phyloP scores from a whole-genome alignment of 495 filamentous ascomycete species.

The Aspergillus sparsus region DNA sequence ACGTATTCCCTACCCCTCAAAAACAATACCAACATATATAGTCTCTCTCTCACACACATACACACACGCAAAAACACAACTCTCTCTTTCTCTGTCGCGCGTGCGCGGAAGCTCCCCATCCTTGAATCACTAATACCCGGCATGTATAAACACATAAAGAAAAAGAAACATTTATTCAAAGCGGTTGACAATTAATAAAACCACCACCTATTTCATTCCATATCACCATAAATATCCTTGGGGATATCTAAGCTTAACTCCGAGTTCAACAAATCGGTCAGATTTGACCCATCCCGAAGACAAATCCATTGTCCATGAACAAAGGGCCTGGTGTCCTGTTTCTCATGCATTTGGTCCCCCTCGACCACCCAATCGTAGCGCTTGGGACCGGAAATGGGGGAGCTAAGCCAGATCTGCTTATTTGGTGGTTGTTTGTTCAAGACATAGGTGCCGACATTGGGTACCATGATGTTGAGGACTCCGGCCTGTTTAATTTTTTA shows the following conservation, averaged over 20 bases:
- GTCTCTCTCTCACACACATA: neutral
- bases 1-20: neutral
- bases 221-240: conserved; percentile 42
- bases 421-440: conserved; percentile 98
- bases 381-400: conserved; percentile 88
- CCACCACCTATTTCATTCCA: conserved; percentile 12
- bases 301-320: conserved; percentile 75
- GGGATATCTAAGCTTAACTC: conserved; percentile 59
- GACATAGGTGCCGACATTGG: conserved; percentile 73
- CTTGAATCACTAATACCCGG: neutral
- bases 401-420: conserved; percentile 96
- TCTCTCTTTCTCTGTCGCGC: too few relatives aligned
- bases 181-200: too few relatives aligned
- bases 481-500: conserved; percentile 59
- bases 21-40: neutral
- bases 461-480: conserved; percentile 73
- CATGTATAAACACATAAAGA: neutral
- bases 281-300: conserved; percentile 71
- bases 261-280: conserved; percentile 66
- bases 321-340: conserved; percentile 64
- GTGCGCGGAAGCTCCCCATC: too few relatives aligned
- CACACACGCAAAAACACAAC: neutral
- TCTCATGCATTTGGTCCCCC: conserved; percentile 69
- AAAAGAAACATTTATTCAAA: neutral
- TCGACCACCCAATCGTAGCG: conserved; percentile 81